Evolutionary conservation across 2,329 filamentous ascomycete species (phyloP).

Genomic region (Paecilomyces dactylethromorphus): DNA sequence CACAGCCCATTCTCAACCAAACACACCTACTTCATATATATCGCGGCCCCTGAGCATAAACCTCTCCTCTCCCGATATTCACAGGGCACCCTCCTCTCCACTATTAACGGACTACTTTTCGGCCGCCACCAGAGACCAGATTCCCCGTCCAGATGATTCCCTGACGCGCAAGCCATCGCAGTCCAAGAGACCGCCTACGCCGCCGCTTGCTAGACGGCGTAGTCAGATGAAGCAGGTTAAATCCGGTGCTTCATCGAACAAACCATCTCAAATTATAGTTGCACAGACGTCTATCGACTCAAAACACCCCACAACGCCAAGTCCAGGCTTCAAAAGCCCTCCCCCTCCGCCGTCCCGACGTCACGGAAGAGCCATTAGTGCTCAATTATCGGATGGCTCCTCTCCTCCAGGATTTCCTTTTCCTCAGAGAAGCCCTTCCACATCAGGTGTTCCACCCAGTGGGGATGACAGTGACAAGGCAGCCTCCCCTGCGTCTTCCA

Average conservation of each 20-base stretch:
- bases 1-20: slow-evolving; percentile 18
- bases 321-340: slow-evolving; percentile 34
- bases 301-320: slow-evolving; percentile 22
- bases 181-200: slow-evolving; percentile 40
- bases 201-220: slow-evolving; percentile 43
- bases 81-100: slow-evolving; percentile 57
- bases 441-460: neutral
- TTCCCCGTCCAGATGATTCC: slow-evolving; percentile 9
- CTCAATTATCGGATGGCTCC: slow-evolving; percentile 9
- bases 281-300: slow-evolving; percentile 43
- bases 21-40: slow-evolving; percentile 17
- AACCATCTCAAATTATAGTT: slow-evolving; percentile 23
- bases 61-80: slow-evolving; percentile 7
- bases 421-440: slow-evolving; percentile 1
- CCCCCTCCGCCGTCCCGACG: slow-evolving; percentile 53
- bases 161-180: slow-evolving; percentile 26
- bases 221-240: slow-evolving; percentile 37
- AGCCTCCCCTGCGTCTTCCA: slow-evolving; percentile 11
- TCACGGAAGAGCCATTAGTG: slow-evolving; percentile 2
- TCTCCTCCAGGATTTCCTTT: slow-evolving; percentile 3
- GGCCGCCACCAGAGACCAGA: neutral
- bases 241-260: slow-evolving; percentile 25
- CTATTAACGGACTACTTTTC: slow-evolving; percentile 40
- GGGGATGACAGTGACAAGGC: slow-evolving; percentile 13
- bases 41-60: slow-evolving; percentile 15